Percentiles rank a stretch among this genome's conserved stretches.
These are phyloP conservation scores for Lentinula detonsa DNA, from an alignment of 768 basidiomycete genomes.

Conservation along the genomic window DNA sequence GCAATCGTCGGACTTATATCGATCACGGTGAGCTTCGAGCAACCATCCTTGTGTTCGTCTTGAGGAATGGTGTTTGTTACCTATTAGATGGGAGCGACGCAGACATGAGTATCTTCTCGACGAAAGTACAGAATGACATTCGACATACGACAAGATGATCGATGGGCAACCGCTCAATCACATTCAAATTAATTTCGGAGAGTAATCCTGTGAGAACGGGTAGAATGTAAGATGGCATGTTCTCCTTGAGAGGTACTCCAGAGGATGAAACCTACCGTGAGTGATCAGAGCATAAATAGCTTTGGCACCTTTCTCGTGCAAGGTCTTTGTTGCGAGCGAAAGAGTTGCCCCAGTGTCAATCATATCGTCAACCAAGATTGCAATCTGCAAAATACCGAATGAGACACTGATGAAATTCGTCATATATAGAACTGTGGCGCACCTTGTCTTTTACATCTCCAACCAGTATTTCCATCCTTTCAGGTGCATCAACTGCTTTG, in stretches of 20 bases:
- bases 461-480: conserved; percentile 89
- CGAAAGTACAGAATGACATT: conserved; percentile 6
- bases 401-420: conserved; percentile 6
- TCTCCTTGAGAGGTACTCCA: not conserved
- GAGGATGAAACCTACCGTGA: conserved; percentile 56
- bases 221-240: not conserved
- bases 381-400: conserved; percentile 44
- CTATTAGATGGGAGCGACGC: conserved; percentile 25
- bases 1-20: conserved; percentile 91
- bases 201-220: conserved; percentile 52
- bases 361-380: conserved; percentile 98
- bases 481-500: conserved; percentile 57
- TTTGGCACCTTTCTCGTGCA: conserved; percentile 86
- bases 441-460: conserved; percentile 92
- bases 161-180: conserved; percentile 68
- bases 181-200: conserved; percentile 66
- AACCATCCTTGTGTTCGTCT: conserved; percentile 50
- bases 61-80: conserved; percentile 97
- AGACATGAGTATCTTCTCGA: not conserved
- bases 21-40: conserved; percentile 79
- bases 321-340: conserved; percentile 73
- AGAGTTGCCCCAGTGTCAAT: conserved; percentile 94
- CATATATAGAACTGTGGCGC: conserved; percentile 9
- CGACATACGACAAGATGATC: conserved; percentile 75
- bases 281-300: conserved; percentile 85